Base-by-base conservation (phyloP, 495 filamentous ascomycete species). In the Pseudevernia furfuracea region DNA sequence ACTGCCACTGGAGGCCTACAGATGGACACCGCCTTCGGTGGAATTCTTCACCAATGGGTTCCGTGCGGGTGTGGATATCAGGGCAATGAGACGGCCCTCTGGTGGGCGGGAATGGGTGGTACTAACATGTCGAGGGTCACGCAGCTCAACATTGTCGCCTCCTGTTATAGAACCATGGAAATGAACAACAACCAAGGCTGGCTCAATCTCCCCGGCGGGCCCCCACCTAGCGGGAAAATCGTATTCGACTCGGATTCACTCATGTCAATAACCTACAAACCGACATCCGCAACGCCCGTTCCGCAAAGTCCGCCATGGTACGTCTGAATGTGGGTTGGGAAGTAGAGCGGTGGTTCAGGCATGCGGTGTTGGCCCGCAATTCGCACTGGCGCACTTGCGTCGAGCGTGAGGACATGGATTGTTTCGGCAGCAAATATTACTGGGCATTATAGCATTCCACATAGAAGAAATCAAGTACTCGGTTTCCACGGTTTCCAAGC, bases 11-110 rank as follows among this genome's bases (percentile, higher is more conserved):
- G 57, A 36, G 11, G n/a, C n/a, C n/a, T 15, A 11, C 15, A 59
- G 10, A 36, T 5, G 10, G 21, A 10, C 5, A 12, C 19, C 21
- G 32, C 17, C 21, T 25, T 6, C 21, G 4, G 2, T 21, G 5
- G 19, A 14, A 21, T 1, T 0, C 17, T 15, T 23, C 57, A 59
- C 36, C 21, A 59, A 59, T 59, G 57, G 57, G 12, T 59, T 19
- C 57, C 57, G 1, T 59, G 57, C 21, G 57, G 37, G 1, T 59
- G 57, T 21, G 57, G 36, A 8, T 59, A 38, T 25, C 57, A 59
- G 39, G 57, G 57, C 1, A 59, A 59, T 12, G 57, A 59, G 34
- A 59, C 57, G 3, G 14, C 39, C 17, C 36, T 37, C 6, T 59
- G 41, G 41, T 17, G 41, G 41, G 15, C 9, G 28, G 36, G 36